Evolutionary conservation across 2,329 filamentous ascomycete species (phyloP), one percentile per base, ranked within the genome.

Genomic region (Microdochium nivale): DNA sequence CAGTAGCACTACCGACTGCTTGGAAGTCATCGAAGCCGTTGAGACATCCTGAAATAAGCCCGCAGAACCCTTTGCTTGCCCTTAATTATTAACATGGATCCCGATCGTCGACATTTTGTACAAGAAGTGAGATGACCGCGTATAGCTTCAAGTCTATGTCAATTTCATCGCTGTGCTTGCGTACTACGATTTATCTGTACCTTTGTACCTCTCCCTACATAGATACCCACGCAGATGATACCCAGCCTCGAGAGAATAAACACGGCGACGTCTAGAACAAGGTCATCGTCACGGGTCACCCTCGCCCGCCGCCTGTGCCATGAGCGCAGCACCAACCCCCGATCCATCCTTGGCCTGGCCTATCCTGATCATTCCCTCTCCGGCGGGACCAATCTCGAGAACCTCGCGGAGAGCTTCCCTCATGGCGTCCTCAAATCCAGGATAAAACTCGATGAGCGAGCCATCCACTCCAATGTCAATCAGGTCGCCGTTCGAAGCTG

Each of bases 261-360:
- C n/a, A n/a, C n/a, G n/a, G n/a, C n/a, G n/a, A n/a, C n/a, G 5
- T 30, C 11, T 30, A 11, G 27, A 11, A 30, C 5, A 11, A 5
- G 27, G 27, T 30, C 27, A 30, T 30, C 51, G 52, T 53, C 65
- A 64, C 23, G 21, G 4, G 14, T 44, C 7, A 8, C 7, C 19
- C 19, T 3, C 13, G 3, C 14, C 19, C 9, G 19, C 21, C 19
- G 40, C 40, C 49, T 60, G 59, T 3, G 85, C 85, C 66, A 88
- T 87, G 60, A 89, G 65, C 50, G 86, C 86, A 8, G 86, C 86
- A 47, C 86, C 86, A 30, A 88, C 82, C 49, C 86, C 84, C 56
- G 79, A 84, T 16, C 86, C 86, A 62, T 89, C 85, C 69, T 87
- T 87, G 25, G 85, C 84, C 60, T 88, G 81, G 2, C 84, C 84